A percentile compares a stretch with the other conserved stretches of the same genome.
phyloP scores from a whole-genome alignment of 179 eudicot genomes.

The Actinidia chinensis region DNA sequence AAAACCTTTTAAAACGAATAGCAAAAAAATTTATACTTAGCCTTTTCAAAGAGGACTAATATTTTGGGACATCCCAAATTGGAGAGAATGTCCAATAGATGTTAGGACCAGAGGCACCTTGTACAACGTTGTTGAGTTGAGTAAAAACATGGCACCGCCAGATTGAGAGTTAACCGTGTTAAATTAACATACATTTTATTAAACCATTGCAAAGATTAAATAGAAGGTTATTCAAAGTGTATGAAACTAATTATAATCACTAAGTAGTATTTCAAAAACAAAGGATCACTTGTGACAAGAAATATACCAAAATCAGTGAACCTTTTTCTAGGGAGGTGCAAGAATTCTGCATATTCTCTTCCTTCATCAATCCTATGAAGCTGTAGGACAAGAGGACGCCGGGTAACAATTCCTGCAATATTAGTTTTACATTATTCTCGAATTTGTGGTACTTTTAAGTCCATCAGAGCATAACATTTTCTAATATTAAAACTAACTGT shows the following conservation, averaged over 20 bases:
- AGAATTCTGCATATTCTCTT: constrained; percentile 93
- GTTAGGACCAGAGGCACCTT: too few species aligned
- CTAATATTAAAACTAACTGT: neutral
- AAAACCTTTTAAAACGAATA: neutral
- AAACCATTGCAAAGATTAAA: neutral
- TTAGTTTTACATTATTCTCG: neutral
- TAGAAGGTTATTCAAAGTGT: neutral
- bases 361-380: constrained; percentile 87
- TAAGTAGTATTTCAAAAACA: neutral
- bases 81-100: neutral
- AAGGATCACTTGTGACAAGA: neutral
- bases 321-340: constrained; percentile 76
- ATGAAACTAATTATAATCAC: neutral
- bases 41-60: neutral
- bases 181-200: neutral
- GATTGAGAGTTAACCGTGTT: neutral
- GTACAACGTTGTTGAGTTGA: neutral
- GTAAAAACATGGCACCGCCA: neutral
- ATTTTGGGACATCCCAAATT: neutral
- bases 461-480: neutral
- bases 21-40: neutral
- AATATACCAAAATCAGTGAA: constrained; percentile 83
- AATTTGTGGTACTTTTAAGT: neutral
- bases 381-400: constrained; percentile 96
- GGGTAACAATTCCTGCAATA: constrained; percentile 83